Percentiles rank a stretch among this genome's conserved stretches.
These are phyloP conservation scores for Sphaerobolus stellatus DNA, from an alignment of 1,284 basidiomycete species.

Conservation along the genomic window DNA sequence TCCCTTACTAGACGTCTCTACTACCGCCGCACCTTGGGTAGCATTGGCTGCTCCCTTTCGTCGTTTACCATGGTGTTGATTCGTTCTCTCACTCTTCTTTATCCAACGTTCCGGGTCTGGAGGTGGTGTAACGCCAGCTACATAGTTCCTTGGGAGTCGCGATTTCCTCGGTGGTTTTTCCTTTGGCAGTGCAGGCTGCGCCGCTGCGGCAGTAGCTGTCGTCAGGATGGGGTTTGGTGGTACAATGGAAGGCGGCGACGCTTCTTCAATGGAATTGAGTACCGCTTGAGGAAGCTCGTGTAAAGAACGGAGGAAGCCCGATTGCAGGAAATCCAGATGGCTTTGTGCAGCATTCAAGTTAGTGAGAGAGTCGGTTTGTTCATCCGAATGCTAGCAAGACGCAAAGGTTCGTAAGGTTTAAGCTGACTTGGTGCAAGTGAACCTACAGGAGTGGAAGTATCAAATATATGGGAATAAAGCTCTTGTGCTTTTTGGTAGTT, in stretches of 20 bases:
- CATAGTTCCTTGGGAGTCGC: constrained; percentile 68
- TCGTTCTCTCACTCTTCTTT: constrained; percentile 74
- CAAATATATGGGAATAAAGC: constrained; percentile 76
- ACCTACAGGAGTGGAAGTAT: constrained; percentile 69
- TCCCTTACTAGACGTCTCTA: constrained; percentile 6
- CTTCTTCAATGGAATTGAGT: constrained; percentile 55
- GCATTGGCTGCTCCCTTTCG: constrained; percentile 14
- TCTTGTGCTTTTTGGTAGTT: constrained; percentile 70
- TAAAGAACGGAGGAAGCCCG: constrained; percentile 63
- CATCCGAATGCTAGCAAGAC: constrained; percentile 71
- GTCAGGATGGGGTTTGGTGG: constrained; percentile 30
- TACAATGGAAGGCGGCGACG: constrained; percentile 49
- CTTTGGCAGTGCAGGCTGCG: constrained; percentile 25
- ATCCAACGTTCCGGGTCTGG: constrained; percentile 82
- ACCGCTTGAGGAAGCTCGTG: constrained; percentile 54
- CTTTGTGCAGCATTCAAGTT: constrained; percentile 78
- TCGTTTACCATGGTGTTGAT: constrained; percentile 13
- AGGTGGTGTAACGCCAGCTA: constrained; percentile 70
- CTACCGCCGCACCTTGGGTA: constrained; percentile 17
- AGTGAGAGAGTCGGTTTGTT: constrained; percentile 80
- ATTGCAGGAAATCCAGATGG: constrained; percentile 78
- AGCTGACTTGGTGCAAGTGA: not conserved
- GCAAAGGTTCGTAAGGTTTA: not conserved
- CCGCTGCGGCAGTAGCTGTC: constrained; percentile 31
- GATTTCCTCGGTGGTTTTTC: constrained; percentile 60